Evolutionary conservation across 2,329 filamentous ascomycete genomes (phyloP), one percentile per base, ranked within the genome.

Genomic region (Ascochyta koolunga): DNA sequence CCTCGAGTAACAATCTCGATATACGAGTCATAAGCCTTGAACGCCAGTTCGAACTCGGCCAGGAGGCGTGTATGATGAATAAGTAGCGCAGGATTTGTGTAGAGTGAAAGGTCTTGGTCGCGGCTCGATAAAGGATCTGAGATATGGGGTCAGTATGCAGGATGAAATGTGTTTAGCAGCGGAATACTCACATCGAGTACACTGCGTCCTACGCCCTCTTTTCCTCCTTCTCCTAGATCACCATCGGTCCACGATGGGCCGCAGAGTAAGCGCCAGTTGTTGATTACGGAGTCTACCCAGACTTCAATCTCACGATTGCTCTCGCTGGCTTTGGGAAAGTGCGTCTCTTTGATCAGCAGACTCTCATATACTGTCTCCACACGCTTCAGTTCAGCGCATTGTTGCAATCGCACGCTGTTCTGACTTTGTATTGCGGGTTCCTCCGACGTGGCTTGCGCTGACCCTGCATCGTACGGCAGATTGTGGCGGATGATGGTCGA

Each of bases 81-180:
- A 99, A 81, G 66, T 93, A 86, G 53, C 93, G 84, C 25, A 99
- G 79, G 58, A 98, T 90, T 9, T 91, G 80, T 1, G 93, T 96
- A 1, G 95, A 99, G 75, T 99, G 95, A 69, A 95, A 99, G 0
- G 93, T 96, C 74, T 95, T 96, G 9, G 89, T 91, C 7, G 93
- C 91, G 19, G 93, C 91, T 33, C 89, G 89, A 74, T 98, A 99
- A 6, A 99, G 81, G 24, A 92, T 90, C 73, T 95, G 37, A 19
- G 38, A n/a, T 35, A 8, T 13, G 4, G 27, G 11, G 40, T 62
- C 21, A 66, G 60, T 16, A 19, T 21, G 9, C 13, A 16, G 1
- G 11, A 22, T 5, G 5, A 9, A 3, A 2, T 10, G 22, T 19
- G 35, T 31, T 15, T 4, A 31, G 9, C 21, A 15, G 16, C 6